Conservation (phyloP, 2,329 filamentous ascomycete genomes). For the Botrytis cinerea region DNA sequence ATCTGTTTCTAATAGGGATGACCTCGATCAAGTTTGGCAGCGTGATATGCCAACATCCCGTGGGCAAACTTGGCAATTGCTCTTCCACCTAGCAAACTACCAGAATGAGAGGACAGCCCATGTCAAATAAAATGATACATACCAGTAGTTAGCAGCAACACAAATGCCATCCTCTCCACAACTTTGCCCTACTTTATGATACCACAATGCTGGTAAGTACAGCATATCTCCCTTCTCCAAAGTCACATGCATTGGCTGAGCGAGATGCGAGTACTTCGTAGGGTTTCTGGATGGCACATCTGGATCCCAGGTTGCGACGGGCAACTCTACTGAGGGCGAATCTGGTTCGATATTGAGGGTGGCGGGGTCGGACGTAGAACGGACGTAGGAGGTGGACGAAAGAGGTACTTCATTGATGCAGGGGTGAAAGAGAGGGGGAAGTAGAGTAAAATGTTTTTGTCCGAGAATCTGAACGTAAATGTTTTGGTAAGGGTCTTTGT, state of each 20-base stretch:
- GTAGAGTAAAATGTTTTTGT: slow-evolving; percentile 70
- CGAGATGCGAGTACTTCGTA: slow-evolving; percentile 61
- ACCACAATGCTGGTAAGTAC: slow-evolving; percentile 81
- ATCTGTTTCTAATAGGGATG: too few relatives aligned
- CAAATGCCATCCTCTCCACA: slow-evolving; percentile 70
- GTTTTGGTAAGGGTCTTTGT: slow-evolving; percentile 86
- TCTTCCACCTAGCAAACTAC: not conserved
- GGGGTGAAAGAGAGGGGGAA: slow-evolving; percentile 60
- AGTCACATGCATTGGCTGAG: slow-evolving; percentile 65
- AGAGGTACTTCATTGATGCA: slow-evolving; percentile 24
- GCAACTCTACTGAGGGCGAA: slow-evolving; percentile 46
- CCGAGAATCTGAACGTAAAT: slow-evolving; percentile 77
- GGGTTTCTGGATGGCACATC: slow-evolving; percentile 41
- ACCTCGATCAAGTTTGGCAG: not conserved
- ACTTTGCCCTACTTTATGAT: slow-evolving; percentile 78
- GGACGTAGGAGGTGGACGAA: slow-evolving; percentile 13
- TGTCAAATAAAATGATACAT: slow-evolving; percentile 33
- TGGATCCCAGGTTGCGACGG: slow-evolving; percentile 76
- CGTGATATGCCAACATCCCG: not conserved
- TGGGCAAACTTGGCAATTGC: not conserved
- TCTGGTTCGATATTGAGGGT: slow-evolving; percentile 9
- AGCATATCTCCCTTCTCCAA: slow-evolving; percentile 76
- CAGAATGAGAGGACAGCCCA: not conserved
- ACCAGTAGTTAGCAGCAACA: slow-evolving; percentile 82
- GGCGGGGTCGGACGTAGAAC: not conserved